These are phyloP conservation scores for Fistulina hepatica DNA, from an alignment of 1,284 basidiomycete genomes.

Conservation along the genomic window DNA sequence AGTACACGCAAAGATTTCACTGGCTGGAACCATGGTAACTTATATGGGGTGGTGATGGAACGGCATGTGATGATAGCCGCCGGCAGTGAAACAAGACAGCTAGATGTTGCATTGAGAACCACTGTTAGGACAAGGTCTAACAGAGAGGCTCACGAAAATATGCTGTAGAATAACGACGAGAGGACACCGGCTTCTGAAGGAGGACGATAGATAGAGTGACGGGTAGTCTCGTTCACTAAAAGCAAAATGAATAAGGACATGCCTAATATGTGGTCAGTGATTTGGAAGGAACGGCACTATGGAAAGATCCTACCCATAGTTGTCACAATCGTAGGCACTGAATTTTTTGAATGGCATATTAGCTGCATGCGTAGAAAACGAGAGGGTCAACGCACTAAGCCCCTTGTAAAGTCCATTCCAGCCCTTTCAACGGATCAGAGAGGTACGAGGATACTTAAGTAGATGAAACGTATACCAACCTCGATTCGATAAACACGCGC, in stretches of 20 bases:
- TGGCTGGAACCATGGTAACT: conserved; percentile 56
- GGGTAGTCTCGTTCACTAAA: conserved; percentile 57
- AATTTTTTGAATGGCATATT: neutral
- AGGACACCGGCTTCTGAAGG: conserved; percentile 57
- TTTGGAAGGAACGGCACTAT: too few species aligned
- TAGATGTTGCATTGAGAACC: too few species aligned
- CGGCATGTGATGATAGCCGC: conserved; percentile 71
- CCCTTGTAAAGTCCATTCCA: conserved; percentile 79
- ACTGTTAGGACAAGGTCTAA: too few species aligned
- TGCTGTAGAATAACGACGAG: conserved; percentile 51
- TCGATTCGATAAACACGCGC: conserved; percentile 67
- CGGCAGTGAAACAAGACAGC: conserved; percentile 74
- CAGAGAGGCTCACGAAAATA: conserved; percentile 58
- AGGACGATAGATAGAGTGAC: too few species aligned
- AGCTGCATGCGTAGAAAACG: conserved; percentile 1
- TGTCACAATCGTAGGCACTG: conserved; percentile 65
- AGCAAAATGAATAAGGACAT: conserved; percentile 48
- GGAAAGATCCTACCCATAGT: conserved; percentile 30
- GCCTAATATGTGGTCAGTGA: too few species aligned
- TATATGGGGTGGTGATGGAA: conserved; percentile 81
- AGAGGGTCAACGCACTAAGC: conserved; percentile 42
- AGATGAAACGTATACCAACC: conserved; percentile 26
- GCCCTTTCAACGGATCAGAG: conserved; percentile 34
- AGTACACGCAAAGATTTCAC: conserved; percentile 59
- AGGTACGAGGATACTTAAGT: neutral